A percentile compares a stretch with the other conserved stretches of the same genome.
These are phyloP conservation scores for Talaromyces sp. DNA, from an alignment of 2,329 filamentous ascomycete genomes.

Conservation along the genomic window DNA sequence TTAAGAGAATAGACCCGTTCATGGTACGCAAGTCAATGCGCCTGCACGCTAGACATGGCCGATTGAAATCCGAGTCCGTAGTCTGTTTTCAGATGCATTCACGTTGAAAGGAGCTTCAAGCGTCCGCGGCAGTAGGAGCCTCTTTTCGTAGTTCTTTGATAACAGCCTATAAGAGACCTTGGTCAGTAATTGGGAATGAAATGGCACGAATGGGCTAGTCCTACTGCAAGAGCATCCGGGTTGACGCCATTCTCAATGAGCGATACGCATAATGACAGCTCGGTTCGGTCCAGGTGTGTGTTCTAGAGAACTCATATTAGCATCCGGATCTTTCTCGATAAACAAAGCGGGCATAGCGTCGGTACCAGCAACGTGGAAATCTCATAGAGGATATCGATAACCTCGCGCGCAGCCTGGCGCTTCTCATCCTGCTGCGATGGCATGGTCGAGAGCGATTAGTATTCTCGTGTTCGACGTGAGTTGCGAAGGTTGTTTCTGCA, in stretches of 20 bases:
- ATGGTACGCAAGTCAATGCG: background rate
- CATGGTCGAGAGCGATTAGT: constrained; percentile 23
- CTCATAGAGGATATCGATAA: constrained; percentile 48
- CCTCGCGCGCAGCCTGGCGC: constrained; percentile 45
- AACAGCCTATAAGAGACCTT: constrained; percentile 29
- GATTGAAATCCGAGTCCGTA: background rate
- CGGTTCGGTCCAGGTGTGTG: constrained; percentile 83
- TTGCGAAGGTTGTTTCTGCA: background rate
- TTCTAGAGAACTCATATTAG: constrained; percentile 56
- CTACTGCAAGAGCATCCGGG: constrained; percentile 89
- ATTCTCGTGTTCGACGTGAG: too few relatives aligned
- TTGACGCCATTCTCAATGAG: constrained; percentile 97
- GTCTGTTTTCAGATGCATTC: background rate
- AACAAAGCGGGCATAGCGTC: constrained; percentile 6
- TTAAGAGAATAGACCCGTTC: background rate
- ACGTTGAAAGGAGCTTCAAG: background rate
- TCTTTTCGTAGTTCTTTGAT: constrained; percentile 44
- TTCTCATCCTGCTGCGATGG: constrained; percentile 40
- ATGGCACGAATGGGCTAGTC: constrained; percentile 12
- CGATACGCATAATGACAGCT: constrained; percentile 90
- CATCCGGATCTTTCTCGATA: background rate
- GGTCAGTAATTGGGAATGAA: background rate
- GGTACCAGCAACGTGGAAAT: constrained; percentile 44
- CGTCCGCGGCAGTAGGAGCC: constrained; percentile 15
- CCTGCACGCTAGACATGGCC: background rate